A percentile compares a stretch with the other conserved stretches of the same genome.
Evolutionary conservation across 176 grass and related monocot genomes (phyloP).

Genomic region (Oryza glaberrima): DNA sequence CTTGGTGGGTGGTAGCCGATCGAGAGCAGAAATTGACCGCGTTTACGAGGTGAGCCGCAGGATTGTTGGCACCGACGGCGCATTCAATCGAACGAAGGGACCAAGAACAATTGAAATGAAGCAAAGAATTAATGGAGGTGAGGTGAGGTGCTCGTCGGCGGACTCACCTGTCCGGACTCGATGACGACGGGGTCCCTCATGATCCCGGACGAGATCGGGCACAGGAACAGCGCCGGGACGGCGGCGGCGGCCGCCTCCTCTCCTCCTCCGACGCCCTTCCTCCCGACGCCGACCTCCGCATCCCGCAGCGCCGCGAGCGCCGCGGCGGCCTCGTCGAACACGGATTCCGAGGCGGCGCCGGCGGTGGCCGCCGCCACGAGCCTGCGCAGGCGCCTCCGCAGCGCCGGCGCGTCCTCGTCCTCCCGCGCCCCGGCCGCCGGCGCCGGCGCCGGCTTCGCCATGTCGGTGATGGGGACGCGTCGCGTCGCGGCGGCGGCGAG

Average conservation of each 20-base stretch:
- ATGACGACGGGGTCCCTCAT: constrained; percentile 87
- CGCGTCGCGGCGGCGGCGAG: neutral
- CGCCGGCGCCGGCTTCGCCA: constrained; percentile 49
- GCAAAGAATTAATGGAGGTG: neutral
- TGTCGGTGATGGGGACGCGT: constrained; percentile 26
- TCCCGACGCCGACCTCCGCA: constrained; percentile 35
- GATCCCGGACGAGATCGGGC: constrained; percentile 71
- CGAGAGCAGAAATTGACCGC: neutral
- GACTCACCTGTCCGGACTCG: constrained; percentile 75
- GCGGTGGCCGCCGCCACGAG: constrained; percentile 44
- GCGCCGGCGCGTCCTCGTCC: constrained; percentile 25
- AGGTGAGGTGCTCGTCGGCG: neutral
- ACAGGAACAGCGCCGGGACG: constrained; percentile 63
- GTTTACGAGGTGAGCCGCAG: neutral
- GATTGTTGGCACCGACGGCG: neutral
- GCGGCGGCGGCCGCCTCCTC: constrained; percentile 1
- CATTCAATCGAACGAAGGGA: constrained; percentile 1
- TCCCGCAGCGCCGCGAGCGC: constrained; percentile 57
- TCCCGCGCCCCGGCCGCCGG: constrained; percentile 31
- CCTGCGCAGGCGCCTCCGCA: constrained; percentile 53
- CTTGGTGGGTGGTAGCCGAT: neutral
- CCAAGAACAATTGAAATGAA: neutral
- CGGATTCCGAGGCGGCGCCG: constrained; percentile 28
- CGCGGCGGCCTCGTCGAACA: constrained; percentile 59
- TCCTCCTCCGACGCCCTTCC: constrained; percentile 1